Evolutionary conservation across 345 rosid species (phyloP), one percentile per base, ranked within the genome.

Genomic region (Brassica nigra): DNA sequence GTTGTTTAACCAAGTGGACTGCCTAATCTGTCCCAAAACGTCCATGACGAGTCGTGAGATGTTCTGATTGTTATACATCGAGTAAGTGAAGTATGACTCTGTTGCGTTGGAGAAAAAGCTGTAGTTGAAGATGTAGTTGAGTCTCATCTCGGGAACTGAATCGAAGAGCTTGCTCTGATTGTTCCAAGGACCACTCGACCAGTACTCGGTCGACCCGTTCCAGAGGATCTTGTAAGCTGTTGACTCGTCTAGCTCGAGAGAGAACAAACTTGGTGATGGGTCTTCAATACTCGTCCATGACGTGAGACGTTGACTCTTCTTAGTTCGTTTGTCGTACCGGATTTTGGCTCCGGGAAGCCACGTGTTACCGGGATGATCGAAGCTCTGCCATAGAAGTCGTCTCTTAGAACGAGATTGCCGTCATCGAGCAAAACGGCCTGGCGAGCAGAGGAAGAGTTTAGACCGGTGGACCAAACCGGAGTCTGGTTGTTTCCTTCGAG

Each of bases 121-220:
- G 80, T 90, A 94, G 74, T 87, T 78, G 72, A 81, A 89, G 62
- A 86, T 73, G 31, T 84, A 86, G 62, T 84, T 85, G 65, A 76
- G 66, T 67, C 85, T 85, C 95, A 94, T 90, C 61, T 91, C 98
- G 4, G 98, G 98, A 8, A 91, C 86, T 9, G 27, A 23, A 49
- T 77, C 78, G 76, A 93, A 91, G 23, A 76, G 72, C 63, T n/a
- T 12, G 6, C 73, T 30, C 10, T 80, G 81, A 8, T 63, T 63
- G 58, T 89, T 84, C 98, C 97, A 92, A 5, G 75, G 2, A 57
- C 97, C 97, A 80, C 94, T 90, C 2, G 76, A 76, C 97, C 97
- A 90, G 68, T 74, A 91, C 23, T 2, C n/a, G 2, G 20, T 62
- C 5, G 96, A 69, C 70, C 62, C 39, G 49, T 94, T 92, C 94